Percentiles rank a stretch among this genome's conserved stretches.
These are phyloP conservation scores for Globisporangium nodosum DNA, from an alignment of 352 stramenopile genomes.

Conservation along the genomic window DNA sequence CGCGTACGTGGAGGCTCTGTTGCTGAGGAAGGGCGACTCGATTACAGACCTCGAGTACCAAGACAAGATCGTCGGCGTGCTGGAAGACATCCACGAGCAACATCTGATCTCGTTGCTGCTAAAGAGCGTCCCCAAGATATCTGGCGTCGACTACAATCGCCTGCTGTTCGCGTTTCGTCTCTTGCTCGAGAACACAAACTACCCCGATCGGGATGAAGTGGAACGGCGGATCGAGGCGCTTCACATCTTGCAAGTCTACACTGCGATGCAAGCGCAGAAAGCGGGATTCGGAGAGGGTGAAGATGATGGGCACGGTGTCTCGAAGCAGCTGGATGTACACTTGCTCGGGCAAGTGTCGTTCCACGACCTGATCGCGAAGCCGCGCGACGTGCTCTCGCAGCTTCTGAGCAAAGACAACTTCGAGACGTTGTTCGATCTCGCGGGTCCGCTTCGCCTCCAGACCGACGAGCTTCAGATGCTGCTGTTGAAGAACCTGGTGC, in stretches of 20 bases:
- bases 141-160: slow-evolving; percentile 55
- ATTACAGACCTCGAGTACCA: slow-evolving; percentile 44
- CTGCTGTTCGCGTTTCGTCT: slow-evolving; percentile 71
- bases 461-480: slow-evolving; percentile 71
- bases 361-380: slow-evolving; percentile 58
- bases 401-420: slow-evolving; percentile 50
- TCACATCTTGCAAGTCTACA: slow-evolving; percentile 33
- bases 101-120: slow-evolving; percentile 50
- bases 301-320: neutral
- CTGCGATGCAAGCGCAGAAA: slow-evolving; percentile 6
- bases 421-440: slow-evolving; percentile 36
- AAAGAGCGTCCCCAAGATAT: slow-evolving; percentile 46
- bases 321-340: neutral
- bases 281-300: neutral
- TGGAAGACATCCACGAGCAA: slow-evolving; percentile 78
- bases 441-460: slow-evolving; percentile 47
- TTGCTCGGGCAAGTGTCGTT: slow-evolving; percentile 36
- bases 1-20: slow-evolving; percentile 59
- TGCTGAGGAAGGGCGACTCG: slow-evolving; percentile 26
- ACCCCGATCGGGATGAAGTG: slow-evolving; percentile 51
- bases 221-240: slow-evolving; percentile 57
- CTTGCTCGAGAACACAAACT: slow-evolving; percentile 54
- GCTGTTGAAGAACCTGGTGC: slow-evolving; percentile 65
- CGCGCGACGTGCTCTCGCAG: slow-evolving; percentile 42
- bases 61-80: slow-evolving; percentile 67